Percentiles rank a stretch among this genome's conserved stretches.
These are phyloP conservation scores for Oenanthe sinensis DNA, from an alignment of 129 eudicot species.

Conservation along the genomic window DNA sequence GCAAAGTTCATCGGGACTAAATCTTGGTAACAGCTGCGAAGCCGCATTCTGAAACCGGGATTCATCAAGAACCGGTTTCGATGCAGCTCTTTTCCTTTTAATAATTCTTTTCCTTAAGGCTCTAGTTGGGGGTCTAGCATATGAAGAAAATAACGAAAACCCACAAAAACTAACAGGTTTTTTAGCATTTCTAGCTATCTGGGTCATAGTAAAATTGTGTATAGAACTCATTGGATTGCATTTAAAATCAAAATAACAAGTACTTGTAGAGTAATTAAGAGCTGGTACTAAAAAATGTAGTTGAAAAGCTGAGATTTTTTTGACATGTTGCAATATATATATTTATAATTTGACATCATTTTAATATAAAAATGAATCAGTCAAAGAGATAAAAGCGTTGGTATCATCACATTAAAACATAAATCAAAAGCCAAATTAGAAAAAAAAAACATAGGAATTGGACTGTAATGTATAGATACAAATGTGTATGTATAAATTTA, in stretches of 20 bases:
- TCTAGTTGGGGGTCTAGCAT: constrained; percentile 24
- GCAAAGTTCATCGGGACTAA: constrained; percentile 58
- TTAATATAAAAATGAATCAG: constrained; percentile 4
- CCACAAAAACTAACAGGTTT: constrained; percentile 16
- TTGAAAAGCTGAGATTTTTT: not conserved
- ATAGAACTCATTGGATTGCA: not conserved
- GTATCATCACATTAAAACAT: not conserved
- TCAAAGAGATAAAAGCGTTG: not conserved
- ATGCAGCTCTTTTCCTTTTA: constrained; percentile 39
- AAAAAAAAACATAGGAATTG: not conserved
- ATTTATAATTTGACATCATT: constrained; percentile 3
- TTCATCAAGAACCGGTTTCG: constrained; percentile 47
- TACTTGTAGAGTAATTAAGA: not conserved
- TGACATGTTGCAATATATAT: not conserved
- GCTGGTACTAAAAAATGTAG: too few relatives aligned
- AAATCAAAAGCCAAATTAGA: not conserved
- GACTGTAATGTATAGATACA: not conserved
- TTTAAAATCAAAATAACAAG: not conserved
- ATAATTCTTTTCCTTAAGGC: constrained; percentile 44
- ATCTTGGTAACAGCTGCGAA: constrained; percentile 67
- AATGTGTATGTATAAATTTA: not conserved
- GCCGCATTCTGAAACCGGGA: constrained; percentile 31
- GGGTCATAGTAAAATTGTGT: not conserved
- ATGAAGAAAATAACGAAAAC: constrained; percentile 31
- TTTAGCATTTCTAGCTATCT: not conserved